These are phyloP conservation scores for Penicillium sp. DNA, from an alignment of 2,329 filamentous ascomycete genomes.

Conservation along the genomic window DNA sequence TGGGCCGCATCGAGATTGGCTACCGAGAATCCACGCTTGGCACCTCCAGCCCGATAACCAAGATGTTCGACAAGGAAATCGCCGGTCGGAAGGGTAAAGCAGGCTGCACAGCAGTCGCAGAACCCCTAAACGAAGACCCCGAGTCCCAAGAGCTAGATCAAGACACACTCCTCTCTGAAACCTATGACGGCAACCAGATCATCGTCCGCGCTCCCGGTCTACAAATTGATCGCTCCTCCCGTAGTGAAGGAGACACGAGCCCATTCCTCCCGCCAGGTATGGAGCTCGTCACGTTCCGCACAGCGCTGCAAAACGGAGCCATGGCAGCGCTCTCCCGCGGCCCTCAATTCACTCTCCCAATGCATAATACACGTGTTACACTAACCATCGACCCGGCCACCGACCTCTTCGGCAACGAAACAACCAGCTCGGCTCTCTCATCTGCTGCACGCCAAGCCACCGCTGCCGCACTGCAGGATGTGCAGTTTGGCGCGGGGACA, in stretches of 20 bases:
- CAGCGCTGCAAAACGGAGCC: conserved; percentile 71
- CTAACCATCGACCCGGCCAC: conserved; percentile 64
- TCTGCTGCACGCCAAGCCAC: conserved; percentile 68
- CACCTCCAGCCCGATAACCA: conserved; percentile 56
- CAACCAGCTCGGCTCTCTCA: conserved; percentile 64
- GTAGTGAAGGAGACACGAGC: conserved; percentile 40
- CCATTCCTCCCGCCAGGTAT: conserved; percentile 56
- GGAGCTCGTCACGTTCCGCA: conserved; percentile 48
- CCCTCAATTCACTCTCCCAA: conserved; percentile 73
- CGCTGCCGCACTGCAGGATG: conserved; percentile 64
- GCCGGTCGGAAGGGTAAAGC: conserved; percentile 78
- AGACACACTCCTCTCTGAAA: conserved; percentile 42
- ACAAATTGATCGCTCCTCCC: conserved; percentile 35
- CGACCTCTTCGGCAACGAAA: conserved; percentile 66
- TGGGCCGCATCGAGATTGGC: conserved; percentile 90
- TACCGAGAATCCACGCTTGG: conserved; percentile 79
- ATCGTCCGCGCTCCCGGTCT: conserved; percentile 55
- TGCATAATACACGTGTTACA: conserved; percentile 71
- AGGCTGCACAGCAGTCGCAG: conserved; percentile 66
- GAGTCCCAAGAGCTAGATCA: conserved; percentile 13
- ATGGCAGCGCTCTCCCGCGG: conserved; percentile 81
- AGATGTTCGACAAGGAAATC: conserved; percentile 73
- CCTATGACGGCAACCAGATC: conserved; percentile 69
- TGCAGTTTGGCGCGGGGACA: conserved; percentile 42
- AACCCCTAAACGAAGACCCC: conserved; percentile 52